These are phyloP conservation scores for Marsdenia floribunda DNA, from an alignment of 257 asterid species.

Conservation along the genomic window DNA sequence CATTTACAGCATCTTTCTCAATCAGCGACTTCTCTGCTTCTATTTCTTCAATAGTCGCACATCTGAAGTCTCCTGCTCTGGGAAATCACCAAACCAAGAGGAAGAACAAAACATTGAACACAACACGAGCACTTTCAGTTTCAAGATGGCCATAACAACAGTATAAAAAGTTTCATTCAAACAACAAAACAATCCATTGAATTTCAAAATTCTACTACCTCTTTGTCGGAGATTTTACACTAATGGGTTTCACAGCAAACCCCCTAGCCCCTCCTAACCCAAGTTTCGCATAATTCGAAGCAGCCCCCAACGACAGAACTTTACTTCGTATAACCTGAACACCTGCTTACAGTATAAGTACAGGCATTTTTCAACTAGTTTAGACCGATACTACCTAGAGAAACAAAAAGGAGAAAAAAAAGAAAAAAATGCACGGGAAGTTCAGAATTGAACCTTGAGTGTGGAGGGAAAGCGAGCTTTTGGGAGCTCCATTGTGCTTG, in stretches of 20 bases:
- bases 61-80: conserved; percentile 57
- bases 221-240: conserved; percentile 28
- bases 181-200: not conserved
- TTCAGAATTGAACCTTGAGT: conserved; percentile 19
- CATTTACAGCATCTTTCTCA: conserved; percentile 71
- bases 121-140: not conserved
- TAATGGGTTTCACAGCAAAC: conserved; percentile 35
- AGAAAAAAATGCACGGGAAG: not conserved
- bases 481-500: conserved; percentile 38
- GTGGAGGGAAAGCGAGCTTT: conserved; percentile 33
- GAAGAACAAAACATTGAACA: not conserved
- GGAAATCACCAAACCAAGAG: conserved; percentile 13
- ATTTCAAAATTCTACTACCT: conserved; percentile 34
- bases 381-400: not conserved
- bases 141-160: conserved; percentile 1
- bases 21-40: conserved; percentile 79
- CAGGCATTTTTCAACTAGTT: not conserved
- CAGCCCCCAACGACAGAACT: conserved; percentile 49
- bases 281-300: conserved; percentile 57
- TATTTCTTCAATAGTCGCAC: conserved; percentile 88
- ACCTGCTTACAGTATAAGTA: conserved; percentile 32
- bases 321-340: conserved; percentile 23
- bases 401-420: not conserved
- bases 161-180: not conserved
- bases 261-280: conserved; percentile 37